phyloP scores from a whole-genome alignment of 768 basidiomycete species.

The Mycena latifolia region DNA sequence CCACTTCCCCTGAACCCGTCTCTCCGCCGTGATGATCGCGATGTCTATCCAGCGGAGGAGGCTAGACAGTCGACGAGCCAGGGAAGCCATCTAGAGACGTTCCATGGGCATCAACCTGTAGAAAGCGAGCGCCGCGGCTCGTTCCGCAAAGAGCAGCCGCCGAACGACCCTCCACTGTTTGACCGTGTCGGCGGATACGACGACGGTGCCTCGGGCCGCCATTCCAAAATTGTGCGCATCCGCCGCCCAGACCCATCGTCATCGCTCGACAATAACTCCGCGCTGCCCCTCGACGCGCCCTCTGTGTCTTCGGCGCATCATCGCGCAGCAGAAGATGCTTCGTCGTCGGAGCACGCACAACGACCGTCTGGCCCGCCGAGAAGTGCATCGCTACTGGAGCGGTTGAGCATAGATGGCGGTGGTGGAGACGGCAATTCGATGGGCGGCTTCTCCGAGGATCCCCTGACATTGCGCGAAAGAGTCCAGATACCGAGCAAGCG shows the following conservation, averaged over 20 bases:
- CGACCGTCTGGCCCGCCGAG: conserved; percentile 19
- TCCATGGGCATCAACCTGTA: conserved; percentile 13
- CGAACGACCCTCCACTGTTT: conserved; percentile 19
- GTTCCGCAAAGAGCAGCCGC: conserved; percentile 11
- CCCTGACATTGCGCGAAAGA: conserved; percentile 27
- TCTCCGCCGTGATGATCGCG: conserved; percentile 23
- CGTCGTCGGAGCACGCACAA: conserved; percentile 6
- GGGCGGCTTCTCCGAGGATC: conserved; percentile 11
- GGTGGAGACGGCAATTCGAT: conserved; percentile 4
- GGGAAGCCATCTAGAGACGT: conserved; percentile 6
- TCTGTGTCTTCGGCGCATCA: conserved; percentile 1
- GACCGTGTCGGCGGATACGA: conserved; percentile 29
- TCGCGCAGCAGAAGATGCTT: conserved; percentile 6
- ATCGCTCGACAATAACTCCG: conserved; percentile 16
- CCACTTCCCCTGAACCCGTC: conserved; percentile 27
- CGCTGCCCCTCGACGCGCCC: conserved; percentile 24
- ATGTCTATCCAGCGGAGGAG: conserved; percentile 11
- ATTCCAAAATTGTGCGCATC: conserved; percentile 10
- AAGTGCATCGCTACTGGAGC: conserved; percentile 23
- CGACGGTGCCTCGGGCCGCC: neutral
- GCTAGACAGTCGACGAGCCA: conserved; percentile 17
- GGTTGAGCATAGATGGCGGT: conserved; percentile 2
- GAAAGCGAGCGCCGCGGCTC: conserved; percentile 24
- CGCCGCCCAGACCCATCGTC: conserved; percentile 18
- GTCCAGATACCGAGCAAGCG: conserved; percentile 34